Conservation (phyloP, 768 basidiomycete genomes). For the Tulasnella sp. region DNA sequence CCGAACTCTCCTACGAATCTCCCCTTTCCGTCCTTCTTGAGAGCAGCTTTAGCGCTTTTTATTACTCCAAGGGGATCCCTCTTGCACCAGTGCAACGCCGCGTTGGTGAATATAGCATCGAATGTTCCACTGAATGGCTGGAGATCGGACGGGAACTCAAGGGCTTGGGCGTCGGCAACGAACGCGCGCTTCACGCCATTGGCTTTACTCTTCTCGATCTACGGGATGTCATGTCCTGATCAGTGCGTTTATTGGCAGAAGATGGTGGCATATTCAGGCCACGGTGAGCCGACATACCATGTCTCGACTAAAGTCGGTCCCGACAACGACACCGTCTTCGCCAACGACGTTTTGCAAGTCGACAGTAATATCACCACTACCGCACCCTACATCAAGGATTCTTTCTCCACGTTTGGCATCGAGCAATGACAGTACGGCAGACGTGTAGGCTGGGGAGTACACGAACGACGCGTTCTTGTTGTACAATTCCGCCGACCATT, state of each 20-base stretch:
- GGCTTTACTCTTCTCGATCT: constrained; percentile 49
- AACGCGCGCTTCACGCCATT: constrained; percentile 44
- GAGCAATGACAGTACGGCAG: constrained; percentile 52
- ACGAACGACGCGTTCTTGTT: constrained; percentile 50
- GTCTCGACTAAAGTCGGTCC: constrained; percentile 58
- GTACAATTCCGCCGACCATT: constrained; percentile 9
- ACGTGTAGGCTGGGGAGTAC: constrained; percentile 43
- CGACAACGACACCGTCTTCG: constrained; percentile 49
- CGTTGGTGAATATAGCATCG: constrained; percentile 74
- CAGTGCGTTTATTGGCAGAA: not conserved
- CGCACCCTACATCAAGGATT: constrained; percentile 74
- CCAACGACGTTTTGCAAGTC: constrained; percentile 49
- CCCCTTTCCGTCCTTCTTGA: constrained; percentile 53
- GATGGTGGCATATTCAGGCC: not conserved
- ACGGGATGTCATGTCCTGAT: not conserved
- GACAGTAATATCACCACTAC: constrained; percentile 68
- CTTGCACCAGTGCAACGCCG: constrained; percentile 82
- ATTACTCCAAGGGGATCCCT: constrained; percentile 59
- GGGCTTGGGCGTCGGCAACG: constrained; percentile 38
- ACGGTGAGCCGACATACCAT: constrained; percentile 47
- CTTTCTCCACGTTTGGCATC: constrained; percentile 56
- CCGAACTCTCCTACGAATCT: constrained; percentile 72
- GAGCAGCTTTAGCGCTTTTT: constrained; percentile 46
- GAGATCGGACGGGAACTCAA: constrained; percentile 21
- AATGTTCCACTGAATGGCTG: not conserved